A percentile compares a stretch with the other conserved stretches of the same genome.
phyloP scores from a whole-genome alignment of 176 grass and related monocot species.

The Elymus sibiricus region DNA sequence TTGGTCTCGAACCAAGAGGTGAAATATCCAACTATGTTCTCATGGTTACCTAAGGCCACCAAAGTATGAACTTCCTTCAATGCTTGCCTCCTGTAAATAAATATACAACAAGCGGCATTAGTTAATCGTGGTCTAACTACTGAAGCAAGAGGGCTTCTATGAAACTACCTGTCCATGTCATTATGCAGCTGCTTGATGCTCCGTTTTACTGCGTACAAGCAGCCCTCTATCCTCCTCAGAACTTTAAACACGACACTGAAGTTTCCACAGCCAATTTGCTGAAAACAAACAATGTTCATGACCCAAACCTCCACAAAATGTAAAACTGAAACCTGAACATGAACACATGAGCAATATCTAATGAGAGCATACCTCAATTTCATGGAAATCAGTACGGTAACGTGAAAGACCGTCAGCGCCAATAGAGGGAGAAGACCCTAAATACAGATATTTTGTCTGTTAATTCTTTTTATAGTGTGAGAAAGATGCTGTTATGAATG shows the following conservation, averaged over 20 bases:
- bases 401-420: constrained; percentile 80
- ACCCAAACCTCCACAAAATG: constrained; percentile 7
- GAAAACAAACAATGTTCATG: constrained; percentile 29
- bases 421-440: constrained; percentile 67
- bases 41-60: constrained; percentile 82
- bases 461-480: not conserved
- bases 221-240: constrained; percentile 97
- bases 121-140: not conserved
- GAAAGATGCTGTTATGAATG: not conserved
- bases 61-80: constrained; percentile 99
- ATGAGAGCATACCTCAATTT: constrained; percentile 58
- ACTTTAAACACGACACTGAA: constrained; percentile 94
- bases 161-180: constrained; percentile 81
- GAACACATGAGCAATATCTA: not conserved
- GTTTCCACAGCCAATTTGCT: constrained; percentile 95
- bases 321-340: not conserved
- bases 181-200: constrained; percentile 71
- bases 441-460: not conserved
- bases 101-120: constrained; percentile 37
- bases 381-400: constrained; percentile 91
- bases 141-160: constrained; percentile 2
- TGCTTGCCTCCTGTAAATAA: constrained; percentile 63
- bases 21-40: constrained; percentile 94
- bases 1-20: constrained; percentile 96
- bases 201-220: constrained; percentile 91